phyloP scores from a whole-genome alignment of 1,284 basidiomycete genomes.

The Peniophora sp. region DNA sequence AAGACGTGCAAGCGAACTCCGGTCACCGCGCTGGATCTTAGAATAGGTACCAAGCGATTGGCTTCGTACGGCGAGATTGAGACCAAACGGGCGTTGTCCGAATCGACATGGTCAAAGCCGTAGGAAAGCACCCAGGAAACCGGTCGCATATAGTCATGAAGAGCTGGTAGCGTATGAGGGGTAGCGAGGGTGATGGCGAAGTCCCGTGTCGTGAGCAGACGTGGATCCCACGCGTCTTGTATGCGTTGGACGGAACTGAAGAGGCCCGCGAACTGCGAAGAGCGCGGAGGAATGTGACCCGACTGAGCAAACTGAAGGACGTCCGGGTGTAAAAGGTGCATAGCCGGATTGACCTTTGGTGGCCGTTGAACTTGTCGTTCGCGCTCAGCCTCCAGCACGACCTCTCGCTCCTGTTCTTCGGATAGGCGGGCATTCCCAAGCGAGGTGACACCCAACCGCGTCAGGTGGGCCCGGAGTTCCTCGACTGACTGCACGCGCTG shows the following conservation, averaged over 20 bases:
- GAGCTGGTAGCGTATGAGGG: neutral
- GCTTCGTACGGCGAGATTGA: slow-evolving; percentile 39
- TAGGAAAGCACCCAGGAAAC: slow-evolving; percentile 35
- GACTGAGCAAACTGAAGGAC: slow-evolving; percentile 21
- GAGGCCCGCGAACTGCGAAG: slow-evolving; percentile 4
- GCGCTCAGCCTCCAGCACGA: slow-evolving; percentile 33
- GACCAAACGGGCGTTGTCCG: slow-evolving; percentile 18
- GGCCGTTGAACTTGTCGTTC: slow-evolving; percentile 32
- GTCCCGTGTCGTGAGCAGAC: slow-evolving; percentile 22
- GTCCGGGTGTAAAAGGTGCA: slow-evolving; percentile 16
- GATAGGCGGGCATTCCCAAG: slow-evolving; percentile 19
- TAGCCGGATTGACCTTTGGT: slow-evolving; percentile 14
- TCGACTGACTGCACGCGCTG: slow-evolving; percentile 7
- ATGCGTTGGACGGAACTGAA: neutral
- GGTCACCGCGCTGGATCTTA: slow-evolving; percentile 19
- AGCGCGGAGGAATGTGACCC: slow-evolving; percentile 12
- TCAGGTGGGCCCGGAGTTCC: slow-evolving; percentile 21
- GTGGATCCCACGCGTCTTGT: neutral
- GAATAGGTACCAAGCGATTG: slow-evolving; percentile 29
- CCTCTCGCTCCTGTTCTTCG: slow-evolving; percentile 46
- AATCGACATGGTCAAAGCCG: neutral
- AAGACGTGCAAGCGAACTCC: slow-evolving; percentile 35
- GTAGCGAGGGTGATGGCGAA: slow-evolving; percentile 20
- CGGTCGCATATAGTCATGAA: slow-evolving; percentile 29
- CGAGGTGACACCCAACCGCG: slow-evolving; percentile 18